These are phyloP conservation scores for Isoetes taiwanensis DNA, from an alignment of 75 land plant genomes.

Conservation along the genomic window DNA sequence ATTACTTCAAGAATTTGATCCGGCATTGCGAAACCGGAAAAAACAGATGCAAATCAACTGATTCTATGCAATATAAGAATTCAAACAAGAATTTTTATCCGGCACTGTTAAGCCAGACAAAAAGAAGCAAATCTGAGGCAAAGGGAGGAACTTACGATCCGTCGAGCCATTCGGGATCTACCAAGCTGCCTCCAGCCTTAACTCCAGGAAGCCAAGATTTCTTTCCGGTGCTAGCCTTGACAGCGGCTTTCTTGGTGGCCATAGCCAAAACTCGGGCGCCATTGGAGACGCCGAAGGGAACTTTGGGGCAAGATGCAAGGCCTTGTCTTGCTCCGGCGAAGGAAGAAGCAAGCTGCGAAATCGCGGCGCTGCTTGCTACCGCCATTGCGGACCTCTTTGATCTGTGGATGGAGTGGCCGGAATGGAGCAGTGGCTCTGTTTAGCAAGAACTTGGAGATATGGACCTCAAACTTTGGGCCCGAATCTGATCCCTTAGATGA, in stretches of 20 bases:
- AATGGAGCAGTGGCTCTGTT: too few species aligned
- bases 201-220: slow-evolving; percentile 92
- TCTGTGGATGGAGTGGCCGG: too few species aligned
- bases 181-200: slow-evolving; percentile 50
- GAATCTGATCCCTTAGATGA: too few species aligned
- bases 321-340: too few species aligned
- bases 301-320: too few species aligned
- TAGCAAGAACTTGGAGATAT: too few species aligned
- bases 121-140: neutral
- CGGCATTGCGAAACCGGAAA: neutral
- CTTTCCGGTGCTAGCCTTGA: slow-evolving; percentile 41
- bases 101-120: neutral
- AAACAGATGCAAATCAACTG: neutral
- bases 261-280: slow-evolving; percentile 4
- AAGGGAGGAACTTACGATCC: slow-evolving; percentile 64
- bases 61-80: neutral
- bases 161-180: slow-evolving; percentile 96
- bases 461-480: too few species aligned
- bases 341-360: too few species aligned
- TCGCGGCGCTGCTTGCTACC: too few species aligned
- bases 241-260: slow-evolving; percentile 33
- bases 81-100: too few species aligned
- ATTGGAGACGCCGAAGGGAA: slow-evolving; percentile 8
- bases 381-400: too few species aligned
- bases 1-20: too few species aligned